Evolutionary conservation across 768 basidiomycete genomes (phyloP), one percentile per base, ranked within the genome.

Genomic region (Termitomyces sp.): DNA sequence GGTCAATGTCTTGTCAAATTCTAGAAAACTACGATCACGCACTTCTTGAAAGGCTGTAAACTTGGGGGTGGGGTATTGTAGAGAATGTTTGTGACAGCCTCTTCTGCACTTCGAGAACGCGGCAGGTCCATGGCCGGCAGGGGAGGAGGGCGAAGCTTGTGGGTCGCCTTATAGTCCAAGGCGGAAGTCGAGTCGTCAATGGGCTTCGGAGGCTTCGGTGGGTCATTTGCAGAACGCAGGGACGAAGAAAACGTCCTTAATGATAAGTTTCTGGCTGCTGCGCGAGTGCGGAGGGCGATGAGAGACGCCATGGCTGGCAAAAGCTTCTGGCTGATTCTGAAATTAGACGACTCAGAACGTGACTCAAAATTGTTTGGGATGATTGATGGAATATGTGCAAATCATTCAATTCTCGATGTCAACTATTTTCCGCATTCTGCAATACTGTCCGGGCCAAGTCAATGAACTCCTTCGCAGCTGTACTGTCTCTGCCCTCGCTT

Each of bases 21-120:
- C 36, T 23, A 55, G 20, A 35, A 8, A 20, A 52, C 18, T 23
- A 46, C 7, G 38, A 6, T 40, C 9, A 76, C 83, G 63, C 66
- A 93, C 93, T 89, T 92, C 82, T 95, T 95, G 76, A 87, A 97
- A 2, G 94, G 94, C 68, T 95, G 91, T 50, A 91, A 71, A 68
- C 89, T 94, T 4, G 93, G 92, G 26, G 93, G 91, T 9, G 93
- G 93, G 3, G 95, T 95, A 69, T 98, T 97, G 77, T 98, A 98
- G 14, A 98, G 77, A 66, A 98, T 98, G 69, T 98, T 98, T 35
- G 94, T 95, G 36, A 98, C 96, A 33, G 96, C 94, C 74, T 98
- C 94, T 72, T 97, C 95, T 20, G 95, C 95, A 10, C 82, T 88
- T 50, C 93, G 84, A 13, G 84, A 79, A 54, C 91, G 83, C 3